phyloP scores from a whole-genome alignment of 176 grass and related monocot genomes.

The Eragrostis nindensis region DNA sequence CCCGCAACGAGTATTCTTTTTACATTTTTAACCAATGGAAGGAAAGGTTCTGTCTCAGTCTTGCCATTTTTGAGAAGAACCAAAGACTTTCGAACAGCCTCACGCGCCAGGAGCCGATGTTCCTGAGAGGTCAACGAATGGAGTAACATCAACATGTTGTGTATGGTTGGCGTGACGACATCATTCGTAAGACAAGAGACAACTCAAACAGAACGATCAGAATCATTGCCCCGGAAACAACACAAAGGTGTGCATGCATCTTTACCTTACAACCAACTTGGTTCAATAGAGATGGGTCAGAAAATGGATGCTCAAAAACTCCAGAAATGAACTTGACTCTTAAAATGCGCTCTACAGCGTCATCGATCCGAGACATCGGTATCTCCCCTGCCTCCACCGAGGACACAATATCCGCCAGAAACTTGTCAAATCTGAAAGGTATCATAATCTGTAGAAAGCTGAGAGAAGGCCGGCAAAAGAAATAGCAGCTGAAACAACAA shows the following conservation, averaged over 20 bases:
- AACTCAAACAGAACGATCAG: too few species aligned
- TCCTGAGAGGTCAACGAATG: slow-evolving; percentile 51
- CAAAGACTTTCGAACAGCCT: slow-evolving; percentile 82
- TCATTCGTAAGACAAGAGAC: background rate
- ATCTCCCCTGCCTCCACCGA: slow-evolving; percentile 81
- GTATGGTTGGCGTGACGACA: background rate
- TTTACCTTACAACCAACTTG: slow-evolving; percentile 75
- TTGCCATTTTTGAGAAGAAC: slow-evolving; percentile 96
- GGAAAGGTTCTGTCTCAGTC: slow-evolving; percentile 55
- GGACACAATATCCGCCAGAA: slow-evolving; percentile 81
- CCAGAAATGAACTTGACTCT: slow-evolving; percentile 91
- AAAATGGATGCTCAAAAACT: slow-evolving; percentile 90
- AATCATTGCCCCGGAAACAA: background rate
- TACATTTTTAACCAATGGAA: slow-evolving; percentile 82
- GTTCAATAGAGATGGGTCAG: slow-evolving; percentile 61
- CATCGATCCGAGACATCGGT: slow-evolving; percentile 72
- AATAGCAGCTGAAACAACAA: slow-evolving; percentile 5
- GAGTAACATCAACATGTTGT: background rate
- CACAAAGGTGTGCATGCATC: background rate
- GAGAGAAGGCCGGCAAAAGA: background rate
- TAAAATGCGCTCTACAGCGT: slow-evolving; percentile 84
- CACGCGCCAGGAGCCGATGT: slow-evolving; percentile 73
- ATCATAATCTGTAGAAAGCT: slow-evolving; percentile 82
- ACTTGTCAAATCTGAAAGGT: slow-evolving; percentile 75
- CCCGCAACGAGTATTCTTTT: slow-evolving; percentile 85